Percentiles rank a stretch among this genome's conserved stretches.
phyloP scores from a whole-genome alignment of 23 red algal species.

The Gracilaria vermiculophylla region DNA sequence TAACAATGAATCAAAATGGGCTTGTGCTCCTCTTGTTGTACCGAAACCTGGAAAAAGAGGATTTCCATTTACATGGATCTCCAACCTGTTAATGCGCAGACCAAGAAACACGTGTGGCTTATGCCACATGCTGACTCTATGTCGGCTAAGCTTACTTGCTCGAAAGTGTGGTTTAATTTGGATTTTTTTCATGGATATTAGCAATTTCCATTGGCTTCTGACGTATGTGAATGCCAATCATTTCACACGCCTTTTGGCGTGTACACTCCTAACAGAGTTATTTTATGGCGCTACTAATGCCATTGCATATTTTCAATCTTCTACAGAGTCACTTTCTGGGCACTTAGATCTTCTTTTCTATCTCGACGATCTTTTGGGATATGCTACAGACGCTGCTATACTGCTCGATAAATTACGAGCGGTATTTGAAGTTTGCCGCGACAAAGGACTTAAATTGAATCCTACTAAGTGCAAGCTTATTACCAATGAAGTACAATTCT shows the following conservation, averaged over 20 bases:
- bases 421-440: not conserved
- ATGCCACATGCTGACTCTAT: constrained; percentile 9
- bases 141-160: not conserved
- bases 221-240: not conserved
- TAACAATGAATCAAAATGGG: constrained; percentile 6
- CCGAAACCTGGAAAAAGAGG: not conserved
- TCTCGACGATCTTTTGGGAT: not conserved
- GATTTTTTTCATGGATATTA: constrained; percentile 44
- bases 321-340: not conserved
- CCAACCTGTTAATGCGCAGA: not conserved
- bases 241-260: constrained; percentile 3
- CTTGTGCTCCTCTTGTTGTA: not conserved
- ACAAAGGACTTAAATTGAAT: not conserved
- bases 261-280: not conserved
- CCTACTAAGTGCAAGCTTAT: not conserved
- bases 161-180: not conserved
- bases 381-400: not conserved
- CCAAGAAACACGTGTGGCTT: not conserved
- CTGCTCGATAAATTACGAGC: not conserved
- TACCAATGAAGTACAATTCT: not conserved
- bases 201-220: constrained; percentile 9
- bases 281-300: not conserved
- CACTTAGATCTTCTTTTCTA: constrained; percentile 9
- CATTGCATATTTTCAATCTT: constrained; percentile 22
- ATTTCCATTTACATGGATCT: not conserved